These are phyloP conservation scores for Dryas alaskensis DNA, from an alignment of 306 rosid genomes.

Conservation along the genomic window DNA sequence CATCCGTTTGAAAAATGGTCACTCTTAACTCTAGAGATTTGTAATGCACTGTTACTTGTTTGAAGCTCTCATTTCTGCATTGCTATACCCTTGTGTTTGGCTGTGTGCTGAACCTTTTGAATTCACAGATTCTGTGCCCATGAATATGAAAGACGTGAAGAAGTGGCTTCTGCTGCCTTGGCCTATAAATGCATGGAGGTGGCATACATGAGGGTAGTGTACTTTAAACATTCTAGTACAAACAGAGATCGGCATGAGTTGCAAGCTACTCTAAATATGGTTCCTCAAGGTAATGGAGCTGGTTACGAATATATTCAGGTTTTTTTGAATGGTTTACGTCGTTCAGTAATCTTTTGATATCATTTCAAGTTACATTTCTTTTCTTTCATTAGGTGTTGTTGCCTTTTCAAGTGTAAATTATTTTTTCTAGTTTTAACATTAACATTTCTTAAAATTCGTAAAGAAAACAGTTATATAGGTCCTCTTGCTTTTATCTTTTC, in stretches of 20 bases:
- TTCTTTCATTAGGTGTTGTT: not conserved
- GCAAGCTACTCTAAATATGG: conserved; percentile 54
- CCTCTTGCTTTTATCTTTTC: not conserved
- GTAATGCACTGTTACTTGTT: not conserved
- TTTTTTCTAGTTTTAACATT: not conserved
- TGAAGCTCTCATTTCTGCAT: conserved; percentile 22
- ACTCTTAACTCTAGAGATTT: conserved; percentile 2
- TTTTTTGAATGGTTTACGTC: conserved; percentile 11
- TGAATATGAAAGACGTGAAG: conserved; percentile 59
- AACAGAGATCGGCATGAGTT: conserved; percentile 60
- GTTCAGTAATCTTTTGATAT: conserved; percentile 21
- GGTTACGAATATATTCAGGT: conserved; percentile 24
- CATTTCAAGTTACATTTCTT: conserved; percentile 21
- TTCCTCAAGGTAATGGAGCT: conserved; percentile 64
- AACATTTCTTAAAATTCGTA: not conserved
- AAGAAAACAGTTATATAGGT: not conserved
- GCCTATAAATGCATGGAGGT: conserved; percentile 93
- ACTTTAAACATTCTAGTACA: conserved; percentile 48
- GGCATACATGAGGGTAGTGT: conserved; percentile 68
- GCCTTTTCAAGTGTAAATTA: not conserved
- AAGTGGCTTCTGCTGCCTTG: conserved; percentile 83
- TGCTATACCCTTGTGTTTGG: not conserved
- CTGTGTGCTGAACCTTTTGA: conserved; percentile 17
- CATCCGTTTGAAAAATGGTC: not conserved
- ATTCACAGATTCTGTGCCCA: conserved; percentile 69